Conservation (phyloP, 1,284 basidiomycete species). For the Chondrostereum purpureum region DNA sequence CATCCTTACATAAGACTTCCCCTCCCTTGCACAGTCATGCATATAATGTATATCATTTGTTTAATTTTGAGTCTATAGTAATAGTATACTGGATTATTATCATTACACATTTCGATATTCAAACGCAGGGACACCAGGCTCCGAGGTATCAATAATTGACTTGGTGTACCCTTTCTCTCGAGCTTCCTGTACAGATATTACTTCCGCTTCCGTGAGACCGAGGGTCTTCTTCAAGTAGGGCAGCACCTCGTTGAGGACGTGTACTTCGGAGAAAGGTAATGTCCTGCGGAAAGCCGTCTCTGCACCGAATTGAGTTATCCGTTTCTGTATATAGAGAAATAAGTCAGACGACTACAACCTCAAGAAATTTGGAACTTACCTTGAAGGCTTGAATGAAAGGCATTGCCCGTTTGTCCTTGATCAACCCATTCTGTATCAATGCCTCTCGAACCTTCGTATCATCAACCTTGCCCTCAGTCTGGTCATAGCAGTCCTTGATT, state of each 20-base stretch:
- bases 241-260: slow-evolving; percentile 67
- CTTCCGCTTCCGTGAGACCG: slow-evolving; percentile 66
- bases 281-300: slow-evolving; percentile 82
- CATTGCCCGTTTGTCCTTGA: slow-evolving; percentile 96
- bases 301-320: slow-evolving; percentile 75
- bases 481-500: slow-evolving; percentile 67
- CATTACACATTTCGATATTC: slow-evolving; percentile 70
- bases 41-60: no score
- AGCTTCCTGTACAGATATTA: slow-evolving; percentile 70
- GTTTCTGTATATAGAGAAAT: slow-evolving; percentile 50
- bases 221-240: slow-evolving; percentile 86
- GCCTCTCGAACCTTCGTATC: slow-evolving; percentile 75
- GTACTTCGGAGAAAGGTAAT: slow-evolving; percentile 81
- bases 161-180: slow-evolving; percentile 54
- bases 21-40: no score
- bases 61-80: not conserved
- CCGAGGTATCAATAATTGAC: slow-evolving; percentile 74
- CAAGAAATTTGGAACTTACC: slow-evolving; percentile 33
- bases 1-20: no score
- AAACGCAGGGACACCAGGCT: slow-evolving; percentile 83
- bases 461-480: slow-evolving; percentile 64
- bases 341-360: slow-evolving; percentile 12
- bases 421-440: slow-evolving; percentile 70
- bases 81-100: not conserved
- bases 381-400: slow-evolving; percentile 93